Percentiles rank a stretch among this genome's conserved stretches.
Evolutionary conservation across 208 protist genomes (phyloP).

Genomic region (Trypanosoma mega): DNA sequence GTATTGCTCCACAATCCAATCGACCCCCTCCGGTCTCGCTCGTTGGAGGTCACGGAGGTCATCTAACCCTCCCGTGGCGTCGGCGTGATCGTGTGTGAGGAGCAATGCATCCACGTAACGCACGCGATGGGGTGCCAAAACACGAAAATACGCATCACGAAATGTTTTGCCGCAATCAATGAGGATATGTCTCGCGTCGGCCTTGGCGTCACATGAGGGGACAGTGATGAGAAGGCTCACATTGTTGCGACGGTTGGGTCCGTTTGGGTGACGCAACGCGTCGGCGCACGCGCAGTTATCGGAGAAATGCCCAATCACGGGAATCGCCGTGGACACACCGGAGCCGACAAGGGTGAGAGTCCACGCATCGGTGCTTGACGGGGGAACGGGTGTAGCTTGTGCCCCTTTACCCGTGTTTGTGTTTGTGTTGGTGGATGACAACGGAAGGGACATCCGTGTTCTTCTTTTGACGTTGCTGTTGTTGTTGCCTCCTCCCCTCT

Average conservation of each 20-base stretch:
- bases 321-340: slow-evolving; percentile 80
- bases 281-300: slow-evolving; percentile 68
- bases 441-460: no score
- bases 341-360: slow-evolving; percentile 66
- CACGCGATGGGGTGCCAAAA: slow-evolving; percentile 62
- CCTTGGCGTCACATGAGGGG: slow-evolving; percentile 29
- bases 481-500: background rate
- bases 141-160: slow-evolving; percentile 85
- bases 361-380: slow-evolving; percentile 21
- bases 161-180: slow-evolving; percentile 93
- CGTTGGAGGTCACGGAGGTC: slow-evolving; percentile 89
- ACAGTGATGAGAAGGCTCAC: slow-evolving; percentile 78
- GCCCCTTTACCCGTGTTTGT: no score
- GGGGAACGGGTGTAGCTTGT: no score
- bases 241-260: slow-evolving; percentile 80
- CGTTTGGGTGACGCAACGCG: slow-evolving; percentile 50
- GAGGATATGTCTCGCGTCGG: slow-evolving; percentile 50
- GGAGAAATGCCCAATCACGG: slow-evolving; percentile 82
- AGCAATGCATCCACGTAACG: slow-evolving; percentile 73
- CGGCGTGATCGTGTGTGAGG: slow-evolving; percentile 87
- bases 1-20: slow-evolving; percentile 69
- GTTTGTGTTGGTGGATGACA: no score
- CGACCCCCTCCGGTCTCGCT: slow-evolving; percentile 47
- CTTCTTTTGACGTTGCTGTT: no score
- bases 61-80: slow-evolving; percentile 82